Evolutionary conservation across 768 basidiomycete genomes (phyloP).

Genomic region (Psilocybe sp.): DNA sequence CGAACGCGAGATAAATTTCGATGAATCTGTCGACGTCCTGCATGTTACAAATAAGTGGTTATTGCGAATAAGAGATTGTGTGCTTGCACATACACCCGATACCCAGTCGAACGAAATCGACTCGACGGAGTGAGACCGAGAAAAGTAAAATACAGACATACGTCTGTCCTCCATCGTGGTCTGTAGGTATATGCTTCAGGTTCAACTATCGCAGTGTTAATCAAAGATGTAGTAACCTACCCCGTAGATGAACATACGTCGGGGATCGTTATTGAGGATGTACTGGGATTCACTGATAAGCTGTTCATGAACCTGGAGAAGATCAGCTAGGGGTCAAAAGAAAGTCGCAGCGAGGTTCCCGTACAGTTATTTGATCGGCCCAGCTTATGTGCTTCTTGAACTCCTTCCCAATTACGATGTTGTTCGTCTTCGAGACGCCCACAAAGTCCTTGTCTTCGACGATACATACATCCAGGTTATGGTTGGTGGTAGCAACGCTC

Average conservation of each 20-base stretch:
- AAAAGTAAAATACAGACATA: too few species aligned
- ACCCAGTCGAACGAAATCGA: too few species aligned
- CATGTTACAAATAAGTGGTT: too few species aligned
- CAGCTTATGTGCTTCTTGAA: constrained; percentile 9
- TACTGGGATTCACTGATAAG: constrained; percentile 5
- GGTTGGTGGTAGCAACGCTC: constrained; percentile 6
- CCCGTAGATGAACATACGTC: constrained; percentile 20
- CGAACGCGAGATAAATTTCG: too few species aligned
- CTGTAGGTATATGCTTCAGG: too few species aligned
- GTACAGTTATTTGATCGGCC: not conserved
- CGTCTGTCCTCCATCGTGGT: too few species aligned
- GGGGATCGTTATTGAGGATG: constrained; percentile 22
- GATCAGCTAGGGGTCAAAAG: not conserved
- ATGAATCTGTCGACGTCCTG: too few species aligned
- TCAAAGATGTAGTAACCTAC: constrained; percentile 11
- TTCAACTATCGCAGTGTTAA: too few species aligned
- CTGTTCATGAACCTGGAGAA: constrained; percentile 8
- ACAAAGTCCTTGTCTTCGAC: not conserved
- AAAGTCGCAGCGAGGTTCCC: constrained; percentile 1
- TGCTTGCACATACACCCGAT: too few species aligned
- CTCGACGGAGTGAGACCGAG: too few species aligned
- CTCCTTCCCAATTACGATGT: constrained; percentile 6
- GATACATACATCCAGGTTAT: constrained; percentile 14
- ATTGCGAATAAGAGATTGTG: too few species aligned
- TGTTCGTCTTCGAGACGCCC: not conserved